Evolutionary conservation across 495 filamentous ascomycete genomes (phyloP).

Genomic region (Penicillium turbatum): DNA sequence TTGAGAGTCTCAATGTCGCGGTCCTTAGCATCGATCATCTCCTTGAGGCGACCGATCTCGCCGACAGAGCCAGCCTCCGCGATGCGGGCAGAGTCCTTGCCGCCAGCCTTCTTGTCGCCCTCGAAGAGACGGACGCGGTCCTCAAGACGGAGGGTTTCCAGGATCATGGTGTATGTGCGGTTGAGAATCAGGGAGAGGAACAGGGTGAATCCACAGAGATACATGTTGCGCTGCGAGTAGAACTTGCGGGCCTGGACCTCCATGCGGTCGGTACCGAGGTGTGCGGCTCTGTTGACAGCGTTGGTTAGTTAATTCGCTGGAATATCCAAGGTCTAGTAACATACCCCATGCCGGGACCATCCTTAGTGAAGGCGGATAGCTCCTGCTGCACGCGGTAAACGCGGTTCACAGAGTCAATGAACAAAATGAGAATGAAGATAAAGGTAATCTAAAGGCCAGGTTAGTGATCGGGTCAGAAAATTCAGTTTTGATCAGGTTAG

Average conservation of each 20-base stretch:
- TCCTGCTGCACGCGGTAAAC: conserved; percentile 96
- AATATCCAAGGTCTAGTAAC: conserved; percentile 8
- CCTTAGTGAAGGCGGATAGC: conserved; percentile 56
- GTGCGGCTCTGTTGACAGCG: conserved; percentile 51
- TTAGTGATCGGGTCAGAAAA: background rate
- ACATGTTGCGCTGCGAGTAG: conserved; percentile 99
- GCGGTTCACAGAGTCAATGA: conserved; percentile 97
- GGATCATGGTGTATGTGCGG: conserved; percentile 96
- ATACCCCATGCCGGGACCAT: conserved; percentile 43
- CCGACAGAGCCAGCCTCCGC: conserved; percentile 64
- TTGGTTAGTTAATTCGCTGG: conserved; percentile 10
- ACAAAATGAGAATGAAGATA: conserved; percentile 96
- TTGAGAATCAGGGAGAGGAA: conserved; percentile 99
- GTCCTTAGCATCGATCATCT: conserved; percentile 67
- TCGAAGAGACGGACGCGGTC: conserved; percentile 85
- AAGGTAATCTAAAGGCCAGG: conserved; percentile 76
- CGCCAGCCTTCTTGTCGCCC: conserved; percentile 65
- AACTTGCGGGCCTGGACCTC: conserved; percentile 99
- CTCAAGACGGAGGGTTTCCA: conserved; percentile 89
- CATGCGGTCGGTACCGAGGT: conserved; percentile 85
- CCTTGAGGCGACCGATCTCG: conserved; percentile 68
- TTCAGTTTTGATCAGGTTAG: conserved; percentile 1
- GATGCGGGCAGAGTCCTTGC: conserved; percentile 63
- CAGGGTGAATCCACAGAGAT: conserved; percentile 98
- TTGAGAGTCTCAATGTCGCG: conserved; percentile 74